These are phyloP conservation scores for Eimeria necatrix DNA, from an alignment of 169 alveolate genomes.

Conservation along the genomic window DNA sequence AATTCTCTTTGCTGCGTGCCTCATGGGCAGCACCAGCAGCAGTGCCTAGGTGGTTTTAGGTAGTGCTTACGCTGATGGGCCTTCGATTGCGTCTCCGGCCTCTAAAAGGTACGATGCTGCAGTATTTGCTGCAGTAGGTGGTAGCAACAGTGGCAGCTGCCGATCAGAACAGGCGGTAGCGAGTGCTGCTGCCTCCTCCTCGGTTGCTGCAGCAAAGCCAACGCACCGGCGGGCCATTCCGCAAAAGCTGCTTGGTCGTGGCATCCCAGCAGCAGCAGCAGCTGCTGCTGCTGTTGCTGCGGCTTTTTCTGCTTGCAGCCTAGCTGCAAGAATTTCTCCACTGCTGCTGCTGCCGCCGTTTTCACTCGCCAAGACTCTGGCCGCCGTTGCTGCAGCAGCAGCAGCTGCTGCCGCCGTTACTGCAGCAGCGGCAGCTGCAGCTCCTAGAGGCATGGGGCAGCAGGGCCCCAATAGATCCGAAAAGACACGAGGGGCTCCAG, in stretches of 20 bases:
- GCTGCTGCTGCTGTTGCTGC: constrained; percentile 71
- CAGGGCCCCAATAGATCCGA: constrained; percentile 41
- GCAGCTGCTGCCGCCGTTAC: constrained; percentile 69
- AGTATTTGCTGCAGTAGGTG: constrained; percentile 28
- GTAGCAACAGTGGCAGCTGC: constrained; percentile 52
- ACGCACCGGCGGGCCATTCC: constrained; percentile 60
- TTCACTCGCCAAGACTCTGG: background rate
- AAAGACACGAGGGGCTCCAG: constrained; percentile 64
- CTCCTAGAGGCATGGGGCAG: constrained; percentile 64
- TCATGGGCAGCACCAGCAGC: background rate
- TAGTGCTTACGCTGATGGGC: constrained; percentile 31
- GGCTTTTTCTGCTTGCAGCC: constrained; percentile 19
- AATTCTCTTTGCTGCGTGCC: too few species aligned
- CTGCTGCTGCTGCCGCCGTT: background rate
- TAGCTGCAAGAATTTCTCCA: constrained; percentile 25
- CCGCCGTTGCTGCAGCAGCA: constrained; percentile 54
- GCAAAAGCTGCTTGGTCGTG: constrained; percentile 51
- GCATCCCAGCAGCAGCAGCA: constrained; percentile 60
- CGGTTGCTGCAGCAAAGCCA: constrained; percentile 72
- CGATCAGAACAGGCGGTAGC: constrained; percentile 29
- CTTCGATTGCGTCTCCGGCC: constrained; percentile 29
- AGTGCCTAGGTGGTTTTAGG: background rate
- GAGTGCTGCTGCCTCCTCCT: constrained; percentile 45
- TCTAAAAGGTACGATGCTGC: constrained; percentile 55
- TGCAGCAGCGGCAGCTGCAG: constrained; percentile 62